A percentile compares a stretch with the other conserved stretches of the same genome.
Evolutionary conservation across 345 rosid genomes (phyloP).

Genomic region (Lumnitzera littorea): DNA sequence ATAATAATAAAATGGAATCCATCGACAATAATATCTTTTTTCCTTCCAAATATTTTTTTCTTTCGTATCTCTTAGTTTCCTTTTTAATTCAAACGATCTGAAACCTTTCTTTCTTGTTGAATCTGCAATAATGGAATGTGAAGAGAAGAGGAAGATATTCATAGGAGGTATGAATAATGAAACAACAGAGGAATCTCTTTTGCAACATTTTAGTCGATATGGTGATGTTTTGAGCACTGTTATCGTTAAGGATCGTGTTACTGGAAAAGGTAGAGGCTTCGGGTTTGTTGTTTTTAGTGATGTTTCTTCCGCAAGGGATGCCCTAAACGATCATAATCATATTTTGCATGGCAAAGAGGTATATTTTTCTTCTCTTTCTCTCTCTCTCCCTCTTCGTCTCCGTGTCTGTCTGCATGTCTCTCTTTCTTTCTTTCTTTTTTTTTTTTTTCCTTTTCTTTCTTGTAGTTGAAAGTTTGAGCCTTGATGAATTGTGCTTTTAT

Average conservation of each 20-base stretch:
- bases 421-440: neutral
- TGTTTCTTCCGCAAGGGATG: constrained; percentile 36
- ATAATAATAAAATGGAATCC: too few relatives aligned
- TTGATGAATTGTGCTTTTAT: too few relatives aligned
- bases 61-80: too few relatives aligned
- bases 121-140: constrained; percentile 26
- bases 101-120: too few relatives aligned
- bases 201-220: constrained; percentile 53
- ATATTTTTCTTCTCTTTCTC: neutral
- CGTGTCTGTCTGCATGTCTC: neutral
- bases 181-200: constrained; percentile 46
- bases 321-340: constrained; percentile 27
- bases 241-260: constrained; percentile 40
- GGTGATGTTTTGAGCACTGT: constrained; percentile 46
- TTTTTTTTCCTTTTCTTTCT: too few relatives aligned
- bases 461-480: too few relatives aligned
- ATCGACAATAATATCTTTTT: too few relatives aligned
- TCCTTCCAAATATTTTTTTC: too few relatives aligned
- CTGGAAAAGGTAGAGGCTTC: constrained; percentile 49
- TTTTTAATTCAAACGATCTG: too few relatives aligned
- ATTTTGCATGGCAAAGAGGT: neutral
- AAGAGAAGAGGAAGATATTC: constrained; percentile 49
- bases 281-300: constrained; percentile 68
- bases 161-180: constrained; percentile 64
- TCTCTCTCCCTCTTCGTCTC: too few relatives aligned